Evolutionary conservation across 495 filamentous ascomycete species (phyloP).

Genomic region (Penicillium ucsense): DNA sequence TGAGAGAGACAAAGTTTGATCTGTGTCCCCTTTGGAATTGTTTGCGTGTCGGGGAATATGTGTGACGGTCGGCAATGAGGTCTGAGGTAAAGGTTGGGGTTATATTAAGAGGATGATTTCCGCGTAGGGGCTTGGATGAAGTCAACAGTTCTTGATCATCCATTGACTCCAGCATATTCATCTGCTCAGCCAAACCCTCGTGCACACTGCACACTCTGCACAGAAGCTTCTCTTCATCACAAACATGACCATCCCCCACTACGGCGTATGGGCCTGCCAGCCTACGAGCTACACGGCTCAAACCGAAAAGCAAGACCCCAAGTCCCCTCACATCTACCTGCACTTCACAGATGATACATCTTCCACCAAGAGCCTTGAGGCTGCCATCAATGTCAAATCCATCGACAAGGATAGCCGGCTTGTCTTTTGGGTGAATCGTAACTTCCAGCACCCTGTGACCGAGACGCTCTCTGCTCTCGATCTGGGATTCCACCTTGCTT

Average conservation of each 20-base stretch:
- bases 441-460: slow-evolving; percentile 16
- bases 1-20: too few relatives aligned
- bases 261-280: slow-evolving; percentile 21
- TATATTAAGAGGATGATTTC: too few relatives aligned
- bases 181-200: too few relatives aligned
- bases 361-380: slow-evolving; percentile 10
- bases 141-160: too few relatives aligned
- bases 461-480: slow-evolving; percentile 10
- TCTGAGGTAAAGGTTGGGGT: too few relatives aligned
- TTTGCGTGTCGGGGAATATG: too few relatives aligned
- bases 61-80: too few relatives aligned
- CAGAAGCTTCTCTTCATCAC: background rate
- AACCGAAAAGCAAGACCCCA: slow-evolving; percentile 14
- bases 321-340: slow-evolving; percentile 20
- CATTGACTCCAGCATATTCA: too few relatives aligned
- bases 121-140: too few relatives aligned
- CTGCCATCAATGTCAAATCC: slow-evolving; percentile 23
- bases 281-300: slow-evolving; percentile 16
- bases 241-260: slow-evolving; percentile 19
- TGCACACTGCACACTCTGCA: too few relatives aligned
- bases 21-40: too few relatives aligned
- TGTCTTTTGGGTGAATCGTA: slow-evolving; percentile 17
- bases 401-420: slow-evolving; percentile 15
- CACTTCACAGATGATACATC: slow-evolving; percentile 16
- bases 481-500: slow-evolving; percentile 15